Evolutionary conservation across 1,284 basidiomycete genomes (phyloP), one percentile per base, ranked within the genome.

Genomic region (Pulchroboletus neoregius): DNA sequence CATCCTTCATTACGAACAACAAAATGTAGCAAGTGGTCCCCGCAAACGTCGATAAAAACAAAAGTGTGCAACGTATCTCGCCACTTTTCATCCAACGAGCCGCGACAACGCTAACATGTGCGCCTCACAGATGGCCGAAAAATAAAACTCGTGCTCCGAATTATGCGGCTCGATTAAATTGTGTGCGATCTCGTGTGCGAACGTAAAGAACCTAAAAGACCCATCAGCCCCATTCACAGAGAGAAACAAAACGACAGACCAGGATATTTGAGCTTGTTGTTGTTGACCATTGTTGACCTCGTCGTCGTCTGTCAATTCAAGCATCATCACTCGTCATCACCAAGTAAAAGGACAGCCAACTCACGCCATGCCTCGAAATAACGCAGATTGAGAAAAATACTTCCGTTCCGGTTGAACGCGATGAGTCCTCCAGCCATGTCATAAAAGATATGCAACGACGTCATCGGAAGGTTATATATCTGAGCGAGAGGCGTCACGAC

Each of bases 131-230:
- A 97, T 89, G 6, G 87, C 84, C 26, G 91, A 91, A 60, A 96
- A 94, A 67, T 93, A 96, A 66, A 95, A 97, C 57, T 94, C 91
- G 61, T 95, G 92, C 62, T 90, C 87, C 4, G 87, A 84, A 57
- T 89, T 88, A 57, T 90, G 87, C 0, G 78, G 76, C 39, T 82
- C 74, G 13, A 91, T 86, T 2, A 92, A 71, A 57, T 93, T 93
- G 65, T 93, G 90, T 2, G 87, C 86, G 53, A 89, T 87, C 65
- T 95, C 94, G 65, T 98, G 95, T 0, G 94, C 94, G 8, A 97
- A 74, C 1, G 88, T 87, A 59, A 94, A 92, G 63, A 88, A 97
- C 83, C 90, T 46, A 20, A 33, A 9, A 33, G 8, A 15, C 6
- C 3, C 15, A 32, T 32, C 30, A 31, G n/a, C 15, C 24, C 10